These are phyloP conservation scores for Asterophora parasitica DNA, from an alignment of 768 basidiomycete species.

Conservation along the genomic window DNA sequence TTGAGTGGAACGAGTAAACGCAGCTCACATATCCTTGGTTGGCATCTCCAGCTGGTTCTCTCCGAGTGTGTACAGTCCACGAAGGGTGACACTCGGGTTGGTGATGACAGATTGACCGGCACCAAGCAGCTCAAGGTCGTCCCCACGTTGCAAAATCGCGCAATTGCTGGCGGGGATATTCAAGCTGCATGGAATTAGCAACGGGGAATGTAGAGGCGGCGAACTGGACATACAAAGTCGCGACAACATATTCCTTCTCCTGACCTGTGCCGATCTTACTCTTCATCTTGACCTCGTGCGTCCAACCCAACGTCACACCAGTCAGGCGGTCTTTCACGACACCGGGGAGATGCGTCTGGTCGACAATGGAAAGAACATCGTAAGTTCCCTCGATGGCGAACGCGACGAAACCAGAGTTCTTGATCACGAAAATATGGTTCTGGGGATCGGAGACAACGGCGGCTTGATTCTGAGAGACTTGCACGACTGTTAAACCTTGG, in stretches of 20 bases:
- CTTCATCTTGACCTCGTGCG: slow-evolving; percentile 77
- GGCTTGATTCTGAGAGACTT: slow-evolving; percentile 79
- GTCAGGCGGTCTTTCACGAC: slow-evolving; percentile 60
- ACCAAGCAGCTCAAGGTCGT: slow-evolving; percentile 71
- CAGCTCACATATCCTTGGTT: slow-evolving; percentile 74
- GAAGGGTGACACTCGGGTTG: slow-evolving; percentile 76
- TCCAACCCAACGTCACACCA: slow-evolving; percentile 58
- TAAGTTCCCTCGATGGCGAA: slow-evolving; percentile 78
- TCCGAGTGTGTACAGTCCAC: slow-evolving; percentile 74
- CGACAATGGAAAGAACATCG: slow-evolving; percentile 73
- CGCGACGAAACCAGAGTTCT: slow-evolving; percentile 74
- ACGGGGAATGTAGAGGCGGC: neutral
- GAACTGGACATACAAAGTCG: slow-evolving; percentile 56
- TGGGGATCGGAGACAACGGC: slow-evolving; percentile 76
- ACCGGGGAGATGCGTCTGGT: slow-evolving; percentile 73
- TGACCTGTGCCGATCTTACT: slow-evolving; percentile 41
- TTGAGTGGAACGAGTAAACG: neutral
- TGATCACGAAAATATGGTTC: slow-evolving; percentile 78
- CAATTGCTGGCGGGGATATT: slow-evolving; percentile 86
- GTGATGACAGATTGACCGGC: slow-evolving; percentile 86
- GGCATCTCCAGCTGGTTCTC: slow-evolving; percentile 87
- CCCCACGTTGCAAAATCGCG: slow-evolving; percentile 77
- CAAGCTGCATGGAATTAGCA: slow-evolving; percentile 38
- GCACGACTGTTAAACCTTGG: slow-evolving; percentile 76
- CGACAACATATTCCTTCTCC: slow-evolving; percentile 68